phyloP scores from a whole-genome alignment of 352 stramenopile genomes.

The Discostella stelligera region DNA sequence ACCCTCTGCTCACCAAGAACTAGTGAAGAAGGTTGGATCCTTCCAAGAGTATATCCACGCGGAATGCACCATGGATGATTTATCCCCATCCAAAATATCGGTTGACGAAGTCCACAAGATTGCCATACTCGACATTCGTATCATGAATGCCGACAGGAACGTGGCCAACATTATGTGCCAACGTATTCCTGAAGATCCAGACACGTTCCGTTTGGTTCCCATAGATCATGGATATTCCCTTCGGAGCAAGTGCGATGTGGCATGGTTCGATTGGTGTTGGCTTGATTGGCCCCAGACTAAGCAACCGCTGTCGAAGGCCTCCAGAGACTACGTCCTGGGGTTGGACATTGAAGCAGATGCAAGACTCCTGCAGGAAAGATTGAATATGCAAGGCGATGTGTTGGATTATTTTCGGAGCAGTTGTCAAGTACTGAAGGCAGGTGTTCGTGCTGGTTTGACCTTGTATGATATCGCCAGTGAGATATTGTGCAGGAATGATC shows the following conservation, averaged over 20 bases:
- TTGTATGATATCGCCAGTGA: constrained; percentile 84
- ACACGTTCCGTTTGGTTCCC: constrained; percentile 92
- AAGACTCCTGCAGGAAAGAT: constrained; percentile 68
- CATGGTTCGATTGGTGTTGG: constrained; percentile 98
- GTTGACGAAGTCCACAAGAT: constrained; percentile 96
- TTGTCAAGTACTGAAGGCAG: constrained; percentile 79
- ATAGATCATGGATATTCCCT: constrained; percentile 99
- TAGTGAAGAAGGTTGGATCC: constrained; percentile 89
- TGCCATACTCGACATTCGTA: constrained; percentile 96
- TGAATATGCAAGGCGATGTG: constrained; percentile 79
- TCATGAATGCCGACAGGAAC: constrained; percentile 97
- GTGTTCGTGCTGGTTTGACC: constrained; percentile 78
- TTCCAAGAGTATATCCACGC: constrained; percentile 96
- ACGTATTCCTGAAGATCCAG: constrained; percentile 76
- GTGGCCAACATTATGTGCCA: constrained; percentile 96
- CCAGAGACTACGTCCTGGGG: constrained; percentile 71
- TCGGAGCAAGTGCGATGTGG: constrained; percentile 92
- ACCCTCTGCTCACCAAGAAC: constrained; percentile 44
- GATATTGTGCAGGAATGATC: constrained; percentile 52
- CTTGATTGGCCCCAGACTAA: constrained; percentile 94
- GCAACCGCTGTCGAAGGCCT: constrained; percentile 72
- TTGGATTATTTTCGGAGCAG: constrained; percentile 81
- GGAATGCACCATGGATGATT: constrained; percentile 92
- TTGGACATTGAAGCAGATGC: constrained; percentile 82
- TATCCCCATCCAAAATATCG: constrained; percentile 86